Evolutionary conservation across 768 basidiomycete genomes (phyloP).

Genomic region (Hygrophorus pudorinus): DNA sequence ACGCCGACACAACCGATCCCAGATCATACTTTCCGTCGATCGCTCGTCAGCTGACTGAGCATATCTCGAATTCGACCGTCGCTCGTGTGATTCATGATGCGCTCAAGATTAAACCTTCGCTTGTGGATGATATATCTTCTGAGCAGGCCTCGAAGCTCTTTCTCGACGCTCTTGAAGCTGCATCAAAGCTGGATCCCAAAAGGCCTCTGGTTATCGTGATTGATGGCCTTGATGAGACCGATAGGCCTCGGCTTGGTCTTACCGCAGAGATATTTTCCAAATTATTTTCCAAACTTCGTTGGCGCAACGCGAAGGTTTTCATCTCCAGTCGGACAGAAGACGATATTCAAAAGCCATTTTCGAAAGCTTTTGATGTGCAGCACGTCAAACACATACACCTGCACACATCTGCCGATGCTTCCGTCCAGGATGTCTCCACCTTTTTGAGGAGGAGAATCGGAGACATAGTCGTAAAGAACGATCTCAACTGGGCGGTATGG

Average conservation of each 20-base stretch:
- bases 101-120: conserved; percentile 5
- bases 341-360: too few species aligned
- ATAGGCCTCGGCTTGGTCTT: conserved; percentile 3
- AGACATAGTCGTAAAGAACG: too few species aligned
- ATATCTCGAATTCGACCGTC: conserved; percentile 1
- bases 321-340: too few species aligned
- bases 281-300: background rate
- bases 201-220: conserved; percentile 13
- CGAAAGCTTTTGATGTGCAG: too few species aligned
- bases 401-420: too few species aligned
- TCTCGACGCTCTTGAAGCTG: conserved; percentile 7
- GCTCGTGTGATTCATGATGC: conserved; percentile 4
- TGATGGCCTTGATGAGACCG: conserved; percentile 15
- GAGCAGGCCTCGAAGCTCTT: conserved; percentile 12
- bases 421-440: too few species aligned
- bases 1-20: conserved; percentile 9
- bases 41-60: conserved; percentile 10
- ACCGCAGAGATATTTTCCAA: conserved; percentile 10
- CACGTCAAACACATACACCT: too few species aligned
- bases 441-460: too few species aligned
- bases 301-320: too few species aligned
- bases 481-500: too few species aligned
- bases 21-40: conserved; percentile 13
- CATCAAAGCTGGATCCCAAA: conserved; percentile 2
- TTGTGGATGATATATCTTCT: conserved; percentile 8